Evolutionary conservation across 2,329 filamentous ascomycete species (phyloP), one percentile per base, ranked within the genome.

Genomic region (Apiospora saccharicola): DNA sequence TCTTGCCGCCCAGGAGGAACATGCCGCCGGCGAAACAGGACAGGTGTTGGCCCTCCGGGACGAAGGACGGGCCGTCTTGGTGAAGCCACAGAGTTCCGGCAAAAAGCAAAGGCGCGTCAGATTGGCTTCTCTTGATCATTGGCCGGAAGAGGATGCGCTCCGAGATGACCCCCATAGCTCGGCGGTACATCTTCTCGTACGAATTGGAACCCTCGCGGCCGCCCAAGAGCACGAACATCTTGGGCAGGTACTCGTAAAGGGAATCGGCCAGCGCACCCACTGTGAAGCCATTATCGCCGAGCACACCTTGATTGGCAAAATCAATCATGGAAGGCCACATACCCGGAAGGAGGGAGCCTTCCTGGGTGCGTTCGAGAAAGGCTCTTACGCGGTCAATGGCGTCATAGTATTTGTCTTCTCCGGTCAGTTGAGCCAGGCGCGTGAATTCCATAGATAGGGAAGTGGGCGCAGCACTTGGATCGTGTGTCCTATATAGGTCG

Each of bases 91-190:
- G 26, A 72, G 81, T 76, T 8, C 78, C 75, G 16, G 81, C 79
- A 3, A 82, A 74, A 26, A 73, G 57, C 4, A 78, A 77, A 16
- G 78, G 75, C 34, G 75, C 7, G 76, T 74, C 84, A 1, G 90
- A 90, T 19, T 47, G 2, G 67, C 74, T 26, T 75, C 57, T n/a
- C 71, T 71, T 68, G 26, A 93, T 82, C 86, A 93, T 89, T 0
- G 92, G 92, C 3, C 89, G 86, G 81, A 89, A 93, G 75, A 94
- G 86, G 43, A 92, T 84, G 75, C 90, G 81, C 72, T 88, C 83
- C 72, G 89, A 88, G 10, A 89, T 88, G 0, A 88, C 86, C 24
- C 89, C 86, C 75, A 92, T 89, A 57, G 90, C 88, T n/a, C 81
- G 82, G 74, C 89, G 83, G 77, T 93, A 93, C 85, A 94, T 89